These are phyloP conservation scores for Desmodesmus armatus DNA, from an alignment of 139 green algal genomes.

Conservation along the genomic window DNA sequence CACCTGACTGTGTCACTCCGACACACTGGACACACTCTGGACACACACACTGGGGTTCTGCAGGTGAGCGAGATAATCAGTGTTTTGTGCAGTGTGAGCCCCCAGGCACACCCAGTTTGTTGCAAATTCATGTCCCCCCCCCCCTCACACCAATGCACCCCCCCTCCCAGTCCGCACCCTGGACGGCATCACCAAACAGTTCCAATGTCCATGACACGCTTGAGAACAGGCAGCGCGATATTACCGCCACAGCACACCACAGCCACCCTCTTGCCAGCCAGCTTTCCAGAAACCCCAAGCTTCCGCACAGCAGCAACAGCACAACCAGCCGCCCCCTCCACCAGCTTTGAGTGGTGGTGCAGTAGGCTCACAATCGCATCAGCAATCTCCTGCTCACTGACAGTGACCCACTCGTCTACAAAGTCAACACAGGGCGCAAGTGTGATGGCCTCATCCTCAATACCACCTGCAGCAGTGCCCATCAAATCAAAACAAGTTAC, in stretches of 20 bases:
- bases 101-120: too few species aligned
- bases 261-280: slow-evolving; percentile 53
- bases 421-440: slow-evolving; percentile 59
- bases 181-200: not conserved
- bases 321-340: slow-evolving; percentile 72
- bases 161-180: too few species aligned
- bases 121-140: too few species aligned
- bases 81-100: too few species aligned
- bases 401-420: slow-evolving; percentile 67
- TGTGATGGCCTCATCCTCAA: slow-evolving; percentile 65
- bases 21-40: too few species aligned
- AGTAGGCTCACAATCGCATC: slow-evolving; percentile 61
- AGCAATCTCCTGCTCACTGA: slow-evolving; percentile 72
- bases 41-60: too few species aligned
- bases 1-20: too few species aligned
- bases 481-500: not conserved
- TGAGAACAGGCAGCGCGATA: slow-evolving; percentile 46
- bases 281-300: not conserved
- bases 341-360: slow-evolving; percentile 54
- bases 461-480: slow-evolving; percentile 55
- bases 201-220: slow-evolving; percentile 8
- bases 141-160: too few species aligned
- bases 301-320: slow-evolving; percentile 63
- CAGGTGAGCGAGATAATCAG: too few species aligned
- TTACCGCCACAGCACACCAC: slow-evolving; percentile 75